These are phyloP conservation scores for Elongisporangium senticosum DNA, from an alignment of 352 stramenopile genomes.

Conservation along the genomic window DNA sequence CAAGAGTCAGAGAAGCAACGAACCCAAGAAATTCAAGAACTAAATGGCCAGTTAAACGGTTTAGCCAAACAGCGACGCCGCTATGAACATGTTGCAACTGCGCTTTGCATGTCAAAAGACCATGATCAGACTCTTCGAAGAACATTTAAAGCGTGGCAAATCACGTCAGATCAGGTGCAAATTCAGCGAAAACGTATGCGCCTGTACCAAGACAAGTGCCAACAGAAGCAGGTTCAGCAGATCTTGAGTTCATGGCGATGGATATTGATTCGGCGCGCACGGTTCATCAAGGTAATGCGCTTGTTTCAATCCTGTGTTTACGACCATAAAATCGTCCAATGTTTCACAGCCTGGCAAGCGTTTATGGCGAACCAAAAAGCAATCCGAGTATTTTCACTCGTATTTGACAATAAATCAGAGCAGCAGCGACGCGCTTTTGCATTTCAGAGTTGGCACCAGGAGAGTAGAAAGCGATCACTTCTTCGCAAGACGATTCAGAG, in stretches of 20 bases:
- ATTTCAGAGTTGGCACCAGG: conserved; percentile 15
- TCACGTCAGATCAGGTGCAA: neutral
- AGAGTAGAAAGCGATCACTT: conserved; percentile 15
- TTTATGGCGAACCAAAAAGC: conserved; percentile 7
- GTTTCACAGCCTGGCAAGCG: conserved; percentile 17
- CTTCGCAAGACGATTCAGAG: conserved; percentile 25
- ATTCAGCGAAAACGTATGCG: neutral
- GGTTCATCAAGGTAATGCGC: neutral
- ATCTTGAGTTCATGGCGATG: neutral
- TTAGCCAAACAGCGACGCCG: neutral
- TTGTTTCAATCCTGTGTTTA: conserved; percentile 8
- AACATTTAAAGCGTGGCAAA: conserved; percentile 1
- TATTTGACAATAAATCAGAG: conserved; percentile 1
- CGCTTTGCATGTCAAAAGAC: neutral
- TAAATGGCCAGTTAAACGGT: neutral
- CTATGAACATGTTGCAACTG: neutral
- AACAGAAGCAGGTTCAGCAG: neutral
- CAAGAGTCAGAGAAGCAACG: neutral
- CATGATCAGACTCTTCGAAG: neutral
- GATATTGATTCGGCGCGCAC: neutral
- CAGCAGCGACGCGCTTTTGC: neutral
- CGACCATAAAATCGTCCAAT: conserved; percentile 9
- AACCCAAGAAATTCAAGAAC: neutral
- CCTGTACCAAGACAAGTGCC: neutral
- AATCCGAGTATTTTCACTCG: conserved; percentile 15